Base-by-base conservation (phyloP, 805 yeast genomes). In the Schwanniomyces vanrijiae region DNA sequence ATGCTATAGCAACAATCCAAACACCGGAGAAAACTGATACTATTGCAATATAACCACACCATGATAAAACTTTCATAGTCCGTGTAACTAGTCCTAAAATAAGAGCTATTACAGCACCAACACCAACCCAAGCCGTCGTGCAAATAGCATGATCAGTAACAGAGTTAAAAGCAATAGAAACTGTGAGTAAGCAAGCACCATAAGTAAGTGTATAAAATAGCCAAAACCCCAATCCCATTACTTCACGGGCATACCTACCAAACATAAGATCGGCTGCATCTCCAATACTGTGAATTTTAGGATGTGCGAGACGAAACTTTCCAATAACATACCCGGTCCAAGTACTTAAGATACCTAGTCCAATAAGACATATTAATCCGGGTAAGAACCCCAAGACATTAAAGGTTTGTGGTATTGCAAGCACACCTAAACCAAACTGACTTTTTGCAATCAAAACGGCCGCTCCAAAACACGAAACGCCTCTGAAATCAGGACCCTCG, bases 1-100 rank as follows among this genome's bases (percentile, higher is more conserved):
- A 49, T 18, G 52, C 50, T 21, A 49, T 49, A 8, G 52, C 42
- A 14, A 49, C 52, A 13, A 46, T 6, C 52, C 52, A 49, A 24
- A 49, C 43, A 4, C 42, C 42, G 16, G 37, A 4, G 21, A 41
- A 46, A 37, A 49, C 19, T 5, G 50, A 43, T 13, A 33, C 19
- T 9, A 49, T 28, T 2, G 47, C 52, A 3, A 43, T 42, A 40
- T 46, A 49, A 21, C 52, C 52, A 31, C 44, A 37, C 40, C 40
- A 43, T 4, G 52, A 43, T 28, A 49, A 46, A 14, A 37, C 42
- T 28, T 49, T 49, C 50, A 49, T 40, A 13, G 52, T 49, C 14
- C 52, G 45, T 14, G 37, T 40, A 9, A 33, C 6, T 14, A 43
- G 31, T 19, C 50, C 50, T 22, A 46, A 25, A 7, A 49, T 46